phyloP scores from a whole-genome alignment of 1,139 yeast species.

The Zygosaccharomyces pseudobailii region DNA sequence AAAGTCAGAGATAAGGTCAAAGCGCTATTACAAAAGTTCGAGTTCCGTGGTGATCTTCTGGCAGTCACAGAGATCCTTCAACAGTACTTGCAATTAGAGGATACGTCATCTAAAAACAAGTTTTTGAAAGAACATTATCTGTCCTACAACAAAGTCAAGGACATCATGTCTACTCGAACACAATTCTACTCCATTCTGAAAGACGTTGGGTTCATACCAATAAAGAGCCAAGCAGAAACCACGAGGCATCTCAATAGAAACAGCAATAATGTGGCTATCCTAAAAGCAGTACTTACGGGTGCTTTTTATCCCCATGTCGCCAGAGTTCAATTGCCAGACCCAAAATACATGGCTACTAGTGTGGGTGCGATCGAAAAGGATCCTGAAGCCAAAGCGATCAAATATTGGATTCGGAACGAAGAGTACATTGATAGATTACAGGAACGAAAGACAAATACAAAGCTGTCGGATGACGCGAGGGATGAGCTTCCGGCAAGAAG shows the following conservation, averaged over 20 bases:
- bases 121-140: conserved; percentile 61
- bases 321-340: conserved; percentile 74
- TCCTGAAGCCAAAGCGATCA: conserved; percentile 71
- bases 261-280: conserved; percentile 43
- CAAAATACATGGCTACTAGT: conserved; percentile 63
- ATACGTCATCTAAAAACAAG: conserved; percentile 36
- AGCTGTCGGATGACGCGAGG: conserved; percentile 6
- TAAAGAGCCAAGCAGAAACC: conserved; percentile 37
- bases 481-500: conserved; percentile 50
- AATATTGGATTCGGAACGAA: conserved; percentile 67
- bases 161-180: conserved; percentile 61
- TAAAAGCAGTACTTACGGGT: conserved; percentile 70
- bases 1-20: conserved; percentile 66
- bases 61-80: conserved; percentile 55
- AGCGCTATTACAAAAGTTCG: conserved; percentile 41
- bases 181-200: conserved; percentile 65
- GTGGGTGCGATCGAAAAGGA: conserved; percentile 81
- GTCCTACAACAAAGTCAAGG: conserved; percentile 62
- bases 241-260: conserved; percentile 44
- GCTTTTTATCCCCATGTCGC: conserved; percentile 80
- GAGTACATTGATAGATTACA: conserved; percentile 37
- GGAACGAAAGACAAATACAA: conserved; percentile 6
- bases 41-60: conserved; percentile 64
- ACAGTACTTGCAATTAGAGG: conserved; percentile 42
- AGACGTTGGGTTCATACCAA: conserved; percentile 72